Evolutionary conservation across 176 grass and related monocot genomes (phyloP).

Genomic region (Avena sativa): DNA sequence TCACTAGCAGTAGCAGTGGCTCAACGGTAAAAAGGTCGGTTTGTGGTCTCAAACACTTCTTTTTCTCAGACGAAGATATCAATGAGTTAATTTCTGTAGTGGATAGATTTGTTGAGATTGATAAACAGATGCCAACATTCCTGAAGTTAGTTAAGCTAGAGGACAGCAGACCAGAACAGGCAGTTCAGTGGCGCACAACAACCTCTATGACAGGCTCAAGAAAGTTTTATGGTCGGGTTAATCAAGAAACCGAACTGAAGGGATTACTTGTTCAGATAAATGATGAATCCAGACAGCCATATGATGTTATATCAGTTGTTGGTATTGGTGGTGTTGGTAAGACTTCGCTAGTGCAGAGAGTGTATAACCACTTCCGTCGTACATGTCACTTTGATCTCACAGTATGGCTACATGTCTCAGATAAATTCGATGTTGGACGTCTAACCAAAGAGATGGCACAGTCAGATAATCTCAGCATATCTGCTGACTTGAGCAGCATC

Average conservation of each 20-base stretch:
- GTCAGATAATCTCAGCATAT: not conserved
- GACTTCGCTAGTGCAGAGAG: constrained; percentile 42
- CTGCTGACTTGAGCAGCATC: constrained; percentile 11
- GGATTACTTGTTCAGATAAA: constrained; percentile 5
- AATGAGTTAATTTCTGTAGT: constrained; percentile 17
- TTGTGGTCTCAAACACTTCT: not conserved
- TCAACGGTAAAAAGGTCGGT: constrained; percentile 19
- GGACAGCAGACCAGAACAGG: not conserved
- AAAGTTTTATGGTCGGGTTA: not conserved
- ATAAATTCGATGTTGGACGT: constrained; percentile 7
- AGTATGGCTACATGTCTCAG: constrained; percentile 45
- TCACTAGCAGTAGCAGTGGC: constrained; percentile 2
- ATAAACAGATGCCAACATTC: constrained; percentile 22
- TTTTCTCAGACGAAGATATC: constrained; percentile 37
- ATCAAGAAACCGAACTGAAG: constrained; percentile 2
- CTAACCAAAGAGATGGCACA: constrained; percentile 46
- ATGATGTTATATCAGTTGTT: constrained; percentile 53
- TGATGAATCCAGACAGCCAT: constrained; percentile 13
- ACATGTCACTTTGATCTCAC: constrained; percentile 13
- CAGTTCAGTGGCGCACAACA: constrained; percentile 31
- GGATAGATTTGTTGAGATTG: constrained; percentile 29
- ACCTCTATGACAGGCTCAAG: constrained; percentile 21
- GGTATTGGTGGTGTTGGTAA: constrained; percentile 64
- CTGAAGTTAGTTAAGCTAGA: constrained; percentile 3
- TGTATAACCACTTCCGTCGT: constrained; percentile 2